Percentiles rank a stretch among this genome's conserved stretches.
These are phyloP conservation scores for Yamadazyma spencermartinsiae DNA, from an alignment of 1,139 yeast genomes.

Conservation along the genomic window DNA sequence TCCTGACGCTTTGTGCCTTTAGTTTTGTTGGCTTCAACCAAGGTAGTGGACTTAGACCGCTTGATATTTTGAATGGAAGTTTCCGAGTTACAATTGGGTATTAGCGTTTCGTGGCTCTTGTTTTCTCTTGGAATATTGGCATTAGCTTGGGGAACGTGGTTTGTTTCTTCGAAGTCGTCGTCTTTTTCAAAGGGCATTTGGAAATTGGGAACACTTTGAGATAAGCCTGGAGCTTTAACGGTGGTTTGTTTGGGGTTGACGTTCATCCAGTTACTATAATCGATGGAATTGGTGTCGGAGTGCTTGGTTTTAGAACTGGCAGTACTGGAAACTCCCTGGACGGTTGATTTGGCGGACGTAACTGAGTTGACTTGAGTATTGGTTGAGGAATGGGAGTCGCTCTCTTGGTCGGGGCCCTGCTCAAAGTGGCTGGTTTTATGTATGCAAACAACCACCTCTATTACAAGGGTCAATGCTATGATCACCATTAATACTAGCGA, in stretches of 20 bases:
- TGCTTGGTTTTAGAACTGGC: neutral
- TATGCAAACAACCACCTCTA: conserved; percentile 1
- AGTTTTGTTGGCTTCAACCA: conserved; percentile 4
- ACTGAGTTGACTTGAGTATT: neutral
- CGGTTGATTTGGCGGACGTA: neutral
- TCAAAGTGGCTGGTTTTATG: neutral
- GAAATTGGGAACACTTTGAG: conserved; percentile 4
- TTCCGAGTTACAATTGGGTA: conserved; percentile 16
- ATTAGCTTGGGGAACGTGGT: neutral
- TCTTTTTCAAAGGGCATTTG: neutral
- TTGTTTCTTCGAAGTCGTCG: neutral
- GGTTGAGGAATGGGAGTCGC: neutral
- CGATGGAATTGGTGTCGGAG: conserved; percentile 5
- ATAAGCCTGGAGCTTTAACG: neutral
- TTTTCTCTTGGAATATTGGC: conserved; percentile 2
- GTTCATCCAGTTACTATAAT: conserved; percentile 17
- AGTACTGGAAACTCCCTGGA: neutral
- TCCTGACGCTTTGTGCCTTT: conserved; percentile 20
- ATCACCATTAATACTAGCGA: neutral
- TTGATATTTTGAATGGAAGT: conserved; percentile 15
- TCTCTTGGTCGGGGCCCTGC: neutral
- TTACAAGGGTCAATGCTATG: neutral
- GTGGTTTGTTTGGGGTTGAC: conserved; percentile 8
- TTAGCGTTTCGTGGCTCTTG: conserved; percentile 15
- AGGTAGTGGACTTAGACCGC: conserved; percentile 28